Base-by-base conservation (phyloP, 1,139 yeast species). In the Yamadazyma mexicana region DNA sequence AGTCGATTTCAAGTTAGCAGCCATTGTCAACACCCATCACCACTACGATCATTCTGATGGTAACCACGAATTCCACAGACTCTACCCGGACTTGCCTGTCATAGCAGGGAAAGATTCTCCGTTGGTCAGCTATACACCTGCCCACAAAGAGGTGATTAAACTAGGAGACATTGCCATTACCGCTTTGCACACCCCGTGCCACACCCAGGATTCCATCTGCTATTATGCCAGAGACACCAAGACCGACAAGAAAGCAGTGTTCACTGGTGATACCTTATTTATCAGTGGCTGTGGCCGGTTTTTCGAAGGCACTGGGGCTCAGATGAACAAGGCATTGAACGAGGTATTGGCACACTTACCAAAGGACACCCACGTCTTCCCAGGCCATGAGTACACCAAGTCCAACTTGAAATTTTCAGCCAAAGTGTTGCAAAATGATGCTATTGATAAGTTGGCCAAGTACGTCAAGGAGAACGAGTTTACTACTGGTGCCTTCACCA, bases 11-110 rank as follows among this genome's bases (percentile, higher is more conserved):
- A 73, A 70, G 43, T 65, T 91, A 43, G 72, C 73, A 37, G 89
- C 92, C 1, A 84, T 92, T 45, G 95, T 87, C 40, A 92, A 92
- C 60, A 92, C 98, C 1, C 98, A 92, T 57, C 98, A 94, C 59
- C 98, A 92, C 59, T 78, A 81, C 53, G 99, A 92, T 58, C 98
- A 92, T 62, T 75, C 97, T 1, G 96, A 87, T 17, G 99, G 99
- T 1, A 92, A 92, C 58, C 62, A 66, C 23, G 69, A 64, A 18
- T 61, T 61, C 51, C 72, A 66, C 45, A 54, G 58, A 34, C 51
- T 51, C 36, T 75, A 70, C 49, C 80, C 83, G 1, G 69, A 64
- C 32, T 55, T 83, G 35, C 89, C 91, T 1, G 68, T 91, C n/a
- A 83, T 88, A 56, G 97, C 91, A 1, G 98, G 99, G 10, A 76